Evolutionary conservation across 495 filamentous ascomycete genomes (phyloP).

Genomic region (Cercophora newfieldiana): DNA sequence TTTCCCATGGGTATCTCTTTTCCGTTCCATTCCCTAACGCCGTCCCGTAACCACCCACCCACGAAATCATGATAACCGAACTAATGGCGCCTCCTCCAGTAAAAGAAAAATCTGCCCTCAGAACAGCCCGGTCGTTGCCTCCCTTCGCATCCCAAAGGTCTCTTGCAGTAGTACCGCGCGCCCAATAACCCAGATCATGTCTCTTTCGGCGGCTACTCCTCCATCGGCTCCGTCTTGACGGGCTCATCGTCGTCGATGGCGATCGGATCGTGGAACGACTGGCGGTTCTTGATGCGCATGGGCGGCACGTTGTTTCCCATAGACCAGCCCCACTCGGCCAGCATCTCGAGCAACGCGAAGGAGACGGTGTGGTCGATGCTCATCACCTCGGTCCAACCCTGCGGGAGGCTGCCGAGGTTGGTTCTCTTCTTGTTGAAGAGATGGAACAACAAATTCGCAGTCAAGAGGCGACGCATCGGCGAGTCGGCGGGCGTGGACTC

Average conservation of each 20-base stretch:
- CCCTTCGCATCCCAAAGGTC: too few relatives aligned
- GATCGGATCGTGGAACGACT: constrained; percentile 28
- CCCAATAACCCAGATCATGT: too few relatives aligned
- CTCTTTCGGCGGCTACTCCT: too few relatives aligned
- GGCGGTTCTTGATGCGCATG: constrained; percentile 29
- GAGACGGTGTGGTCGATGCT: constrained; percentile 6
- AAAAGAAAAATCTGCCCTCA: too few relatives aligned
- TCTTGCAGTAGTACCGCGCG: too few relatives aligned
- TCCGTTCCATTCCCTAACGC: too few relatives aligned
- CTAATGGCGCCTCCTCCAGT: too few relatives aligned
- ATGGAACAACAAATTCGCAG: constrained; percentile 26
- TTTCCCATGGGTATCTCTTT: too few relatives aligned
- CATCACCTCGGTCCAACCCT: constrained; percentile 24
- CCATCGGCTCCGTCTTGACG: constrained; percentile 6
- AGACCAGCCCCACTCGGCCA: constrained; percentile 33
- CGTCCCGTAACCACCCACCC: too few relatives aligned
- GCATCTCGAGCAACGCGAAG: constrained; percentile 26
- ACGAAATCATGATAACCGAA: too few relatives aligned
- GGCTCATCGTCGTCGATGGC: background rate
- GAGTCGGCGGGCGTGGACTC: constrained; percentile 20
- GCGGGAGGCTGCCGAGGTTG: constrained; percentile 7
- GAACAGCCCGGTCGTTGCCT: too few relatives aligned
- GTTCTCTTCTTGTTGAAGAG: constrained; percentile 23
- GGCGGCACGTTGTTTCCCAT: constrained; percentile 27
- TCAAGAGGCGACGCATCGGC: constrained; percentile 29